These are phyloP conservation scores for Sambucus nigra DNA, from an alignment of 129 eudicot genomes.

Conservation along the genomic window DNA sequence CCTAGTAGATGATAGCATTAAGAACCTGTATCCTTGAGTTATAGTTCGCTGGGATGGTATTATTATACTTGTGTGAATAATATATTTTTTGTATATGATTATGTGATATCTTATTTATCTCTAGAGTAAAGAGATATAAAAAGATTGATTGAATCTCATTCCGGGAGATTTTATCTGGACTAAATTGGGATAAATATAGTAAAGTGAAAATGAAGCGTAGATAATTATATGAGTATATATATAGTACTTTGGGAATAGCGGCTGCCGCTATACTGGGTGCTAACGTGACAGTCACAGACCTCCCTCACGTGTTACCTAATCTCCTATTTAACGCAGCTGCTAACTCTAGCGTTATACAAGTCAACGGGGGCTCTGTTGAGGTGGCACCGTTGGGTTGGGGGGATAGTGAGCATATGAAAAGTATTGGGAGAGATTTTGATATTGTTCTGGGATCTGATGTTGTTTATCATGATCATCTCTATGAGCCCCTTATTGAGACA, in stretches of 20 bases:
- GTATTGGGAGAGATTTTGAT: conserved; percentile 53
- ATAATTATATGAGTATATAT: too few species aligned
- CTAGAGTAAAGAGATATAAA: too few species aligned
- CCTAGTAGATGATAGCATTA: too few species aligned
- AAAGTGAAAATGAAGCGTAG: too few species aligned
- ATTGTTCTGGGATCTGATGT: conserved; percentile 71
- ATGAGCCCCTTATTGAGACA: conserved; percentile 66
- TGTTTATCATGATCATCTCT: conserved; percentile 78
- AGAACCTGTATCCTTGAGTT: too few species aligned
- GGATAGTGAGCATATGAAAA: conserved; percentile 45
- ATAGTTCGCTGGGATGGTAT: too few species aligned
- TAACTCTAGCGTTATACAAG: conserved; percentile 23
- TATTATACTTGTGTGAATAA: too few species aligned
- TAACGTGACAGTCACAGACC: conserved; percentile 79
- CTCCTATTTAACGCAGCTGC: conserved; percentile 46
- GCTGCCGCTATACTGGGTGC: conserved; percentile 78
- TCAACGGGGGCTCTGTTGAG: conserved; percentile 45
- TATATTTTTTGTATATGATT: too few species aligned
- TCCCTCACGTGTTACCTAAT: conserved; percentile 69
- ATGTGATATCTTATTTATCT: too few species aligned
- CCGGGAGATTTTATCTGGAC: too few species aligned
- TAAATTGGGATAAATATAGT: too few species aligned
- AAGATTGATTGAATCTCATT: too few species aligned
- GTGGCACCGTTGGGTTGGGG: conserved; percentile 82
- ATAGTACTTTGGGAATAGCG: conserved; percentile 80